Evolutionary conservation across 805 yeast species (phyloP), one percentile per base, ranked within the genome.

Genomic region (Wickerhamia fluorescens): DNA sequence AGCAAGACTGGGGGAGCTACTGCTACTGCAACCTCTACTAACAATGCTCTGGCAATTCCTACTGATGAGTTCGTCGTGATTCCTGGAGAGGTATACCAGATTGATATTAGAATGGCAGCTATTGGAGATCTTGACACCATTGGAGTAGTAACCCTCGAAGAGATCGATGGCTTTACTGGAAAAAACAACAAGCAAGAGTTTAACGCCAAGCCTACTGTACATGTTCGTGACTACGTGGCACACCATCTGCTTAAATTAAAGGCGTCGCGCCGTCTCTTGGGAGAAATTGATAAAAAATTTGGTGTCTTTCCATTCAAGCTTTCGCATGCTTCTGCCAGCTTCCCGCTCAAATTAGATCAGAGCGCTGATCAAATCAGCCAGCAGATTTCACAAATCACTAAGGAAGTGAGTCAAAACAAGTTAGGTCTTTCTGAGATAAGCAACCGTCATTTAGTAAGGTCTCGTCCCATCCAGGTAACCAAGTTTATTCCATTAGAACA

Each of bases 221-320:
- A 66, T 54, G 72, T 84, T 34, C 75, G 98, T 56, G 97, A 89
- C 57, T 84, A 76, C 53, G 83, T 94, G n/a, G 74, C 84, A 36
- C 64, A 71, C 24, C 84, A 88, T 52, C 78, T 73, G 34, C 70
- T 89, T 49, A 86, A 79, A 49, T 64, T 89, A 44, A 78, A 72
- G 50, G 67, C 84, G 14, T 69, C 95, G 7, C 75, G 95, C 54
- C 71, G 68, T 37, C 66, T 87, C 32, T 66, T 88, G 41, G 66
- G 75, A 19, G 71, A 71, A 36, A 73, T 85, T 41, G 95, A 87
- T 56, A 74, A 71, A 42, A 63, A 71, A 27, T 67, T 73, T 42
- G 83, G 95, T 16, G 97, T 92, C 19, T 89, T 75, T 56, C 97
- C 98, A 33, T 85, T 89, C 68, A 89, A 86, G 58, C 68, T 88